Evolutionary conservation across 2,329 filamentous ascomycete species (phyloP), one percentile per base, ranked within the genome.

Genomic region (Periconia sp.): DNA sequence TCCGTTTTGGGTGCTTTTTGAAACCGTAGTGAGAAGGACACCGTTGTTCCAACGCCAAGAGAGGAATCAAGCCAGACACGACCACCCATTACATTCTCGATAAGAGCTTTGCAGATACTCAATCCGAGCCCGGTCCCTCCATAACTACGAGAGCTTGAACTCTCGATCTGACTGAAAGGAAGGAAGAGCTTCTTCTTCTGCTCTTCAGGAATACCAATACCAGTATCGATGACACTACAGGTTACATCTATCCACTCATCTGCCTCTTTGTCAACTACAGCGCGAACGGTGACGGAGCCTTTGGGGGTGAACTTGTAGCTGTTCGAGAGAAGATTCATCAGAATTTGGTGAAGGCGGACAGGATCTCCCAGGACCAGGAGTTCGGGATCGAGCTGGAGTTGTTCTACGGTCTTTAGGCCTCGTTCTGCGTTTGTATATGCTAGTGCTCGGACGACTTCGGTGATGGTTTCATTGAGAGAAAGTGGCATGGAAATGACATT

Each of bases 51-150:
- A 5, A 82, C 74, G 7, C 84, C 84, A 47, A 89, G 84, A 28
- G 83, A 78, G 51, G 88, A 94, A 48, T 94, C 87, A 1, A 96
- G 80, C 71, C 85, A 85, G 48, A 96, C 95, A 48, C 81, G 84
- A 29, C 92, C 92, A 48, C 89, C 85, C 82, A 96, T 92, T 71
- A 95, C 92, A 15, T 88, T 89, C 72, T 96, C 89, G 49, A 96
- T 91, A 30, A 96, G 84, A 1, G 89, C 92, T 71, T 96, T 96
- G 80, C 92, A 96, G 53, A 96, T 96, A 62, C 89, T 95, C 30
- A 96, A 78, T 2, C 92, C 92, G 2, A 96, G 83, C 17, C 92
- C 92, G 55, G 90, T 96, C 30, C 92, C 92, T 28, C 92, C 92
- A 57, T 96, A 96, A 63, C 91, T 94, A 38, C 92, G 80, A 40